Evolutionary conservation across 352 stramenopile species (phyloP), one percentile per base, ranked within the genome.

Genomic region (Globisporangium takayamanum): DNA sequence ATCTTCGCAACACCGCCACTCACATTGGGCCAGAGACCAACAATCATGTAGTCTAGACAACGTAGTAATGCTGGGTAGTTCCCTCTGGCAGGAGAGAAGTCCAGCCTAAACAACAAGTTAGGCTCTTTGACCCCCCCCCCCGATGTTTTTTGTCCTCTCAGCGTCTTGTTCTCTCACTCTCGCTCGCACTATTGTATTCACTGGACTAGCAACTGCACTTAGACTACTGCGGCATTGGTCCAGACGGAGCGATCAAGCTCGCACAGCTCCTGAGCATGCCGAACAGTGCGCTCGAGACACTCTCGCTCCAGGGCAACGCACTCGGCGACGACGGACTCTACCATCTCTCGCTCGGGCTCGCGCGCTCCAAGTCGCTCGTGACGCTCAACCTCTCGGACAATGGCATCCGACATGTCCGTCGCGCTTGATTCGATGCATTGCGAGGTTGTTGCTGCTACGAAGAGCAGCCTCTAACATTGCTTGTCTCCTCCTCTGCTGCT

Each of bases 321-420:
- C 50, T 89, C 6, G 69, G 68, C 10, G 72, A 79, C 44, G 74
- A 84, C 37, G 83, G 83, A 1, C 74, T 93, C 15, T 76, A 76
- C 3, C 73, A 90, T 49, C 74, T 93, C 45, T 90, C 84, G 10
- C 70, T 88, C 6, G 84, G 84, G 5, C 78, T 93, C 25, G 79
- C 76, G 16, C 72, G 84, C 6, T 73, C 79, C 2, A 74, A 76
- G 3, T 71, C 68, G 18, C 70, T 93, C 18, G 68, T 60, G n/a
- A 82, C 66, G 7, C 68, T 93, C 22, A 92, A 89, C 41, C 66
- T 93, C 33, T 80, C 81, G 8, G 84, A 93, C 69, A 93, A 93
- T 45, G 78, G 67, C 48, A 89, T 92, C 52, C 81, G 81, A 28
- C 82, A 89, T 49, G 84, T 87, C 68, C 25, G 66, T 59, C 20